phyloP scores from a whole-genome alignment of 2,329 filamentous ascomycete species.

The Trichoderma sp. region DNA sequence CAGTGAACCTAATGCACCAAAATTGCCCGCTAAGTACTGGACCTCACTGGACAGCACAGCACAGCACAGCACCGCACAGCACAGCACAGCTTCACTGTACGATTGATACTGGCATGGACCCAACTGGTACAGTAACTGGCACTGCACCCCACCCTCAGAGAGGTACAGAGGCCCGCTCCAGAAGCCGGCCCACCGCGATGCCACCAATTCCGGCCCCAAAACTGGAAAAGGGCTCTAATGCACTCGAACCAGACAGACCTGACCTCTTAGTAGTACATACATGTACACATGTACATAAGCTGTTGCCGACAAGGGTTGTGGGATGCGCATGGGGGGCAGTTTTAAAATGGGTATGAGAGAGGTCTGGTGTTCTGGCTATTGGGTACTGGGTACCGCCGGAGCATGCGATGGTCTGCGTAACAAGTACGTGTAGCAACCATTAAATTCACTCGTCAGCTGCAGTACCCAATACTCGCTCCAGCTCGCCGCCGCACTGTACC shows the following conservation, averaged over 20 bases:
- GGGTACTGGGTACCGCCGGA: not conserved
- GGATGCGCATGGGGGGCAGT: not conserved
- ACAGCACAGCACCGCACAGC: not conserved
- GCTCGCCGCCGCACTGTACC: not conserved
- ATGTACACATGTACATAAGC: not conserved
- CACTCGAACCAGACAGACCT: not conserved
- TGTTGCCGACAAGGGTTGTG: not conserved
- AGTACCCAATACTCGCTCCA: not conserved
- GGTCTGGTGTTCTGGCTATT: not conserved
- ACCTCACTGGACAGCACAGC: not conserved
- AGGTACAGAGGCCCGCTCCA: not conserved
- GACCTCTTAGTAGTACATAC: not conserved
- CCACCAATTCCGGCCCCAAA: not conserved
- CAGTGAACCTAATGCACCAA: not conserved
- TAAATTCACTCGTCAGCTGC: not conserved
- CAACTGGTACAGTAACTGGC: not conserved
- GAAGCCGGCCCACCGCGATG: not conserved
- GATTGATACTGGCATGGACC: no score
- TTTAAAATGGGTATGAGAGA: not conserved
- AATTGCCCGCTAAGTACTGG: not conserved
- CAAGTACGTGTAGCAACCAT: accelerated
- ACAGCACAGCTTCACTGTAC: not conserved
- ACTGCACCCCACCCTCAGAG: not conserved
- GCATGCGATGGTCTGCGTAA: not conserved
- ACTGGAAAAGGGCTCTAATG: not conserved